Evolutionary conservation across 148 eudicot species (phyloP), one percentile per base, ranked within the genome.

Genomic region (Heliamphora exappendiculata): DNA sequence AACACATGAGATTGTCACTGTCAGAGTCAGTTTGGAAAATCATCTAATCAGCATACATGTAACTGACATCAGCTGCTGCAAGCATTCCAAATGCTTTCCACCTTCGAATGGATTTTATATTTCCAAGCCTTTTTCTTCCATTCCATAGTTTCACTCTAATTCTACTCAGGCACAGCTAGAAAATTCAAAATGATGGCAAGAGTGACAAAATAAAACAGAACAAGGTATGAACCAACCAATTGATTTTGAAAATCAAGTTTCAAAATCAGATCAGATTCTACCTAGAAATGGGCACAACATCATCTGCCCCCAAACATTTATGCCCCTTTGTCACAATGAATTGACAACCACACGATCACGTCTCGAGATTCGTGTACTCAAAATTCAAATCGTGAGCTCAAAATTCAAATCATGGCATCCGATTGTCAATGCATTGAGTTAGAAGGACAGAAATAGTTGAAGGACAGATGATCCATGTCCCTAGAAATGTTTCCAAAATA

Each of bases 121-220:
- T 14, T 24, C 75, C 2, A 24, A 13, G 65, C 49, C 22, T 37
- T 39, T 11, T 73, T 12, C 75, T 73, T 58, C 64, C 49, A 39
- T 26, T 26, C 42, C 76, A 66, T 19, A 9, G 33, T 58, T 58
- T 73, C 76, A 73, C 53, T 57, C 76, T 36, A 73, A 53, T 57
- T 37, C 31, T 58, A 73, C 10, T 45, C 49, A n/a, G 29, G 51
- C 24, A 24, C 54, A 73, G 31, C 76, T 73, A 58, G 51, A 29
- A 39, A 73, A 39, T 2, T 68, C 13, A 42, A 39, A 73, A 55
- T 31, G 9, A 73, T 6, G 4, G 26, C 28, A 36, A 33, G 16
- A 41, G 11, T 57, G 39, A 39, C 28, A 29, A 39, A 28, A 20
- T 24, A 41, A 22, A 73, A 13, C 33, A 33, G 34, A 0, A 0